Conservation (phyloP, 768 basidiomycete species). For the Rhodotorula graminis region DNA sequence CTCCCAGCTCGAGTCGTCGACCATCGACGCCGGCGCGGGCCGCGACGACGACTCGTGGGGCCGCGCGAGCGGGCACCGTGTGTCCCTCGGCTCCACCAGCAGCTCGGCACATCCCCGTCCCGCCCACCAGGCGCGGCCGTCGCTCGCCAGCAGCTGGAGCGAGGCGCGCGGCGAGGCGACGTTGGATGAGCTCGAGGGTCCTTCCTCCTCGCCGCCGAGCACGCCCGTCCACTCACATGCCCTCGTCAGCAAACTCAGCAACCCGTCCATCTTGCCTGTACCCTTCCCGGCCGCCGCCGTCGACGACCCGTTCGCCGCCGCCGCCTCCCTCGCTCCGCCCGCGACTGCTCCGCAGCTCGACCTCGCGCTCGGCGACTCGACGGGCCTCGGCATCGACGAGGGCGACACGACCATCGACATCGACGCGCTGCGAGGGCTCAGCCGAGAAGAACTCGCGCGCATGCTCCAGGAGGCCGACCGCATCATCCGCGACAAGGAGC, state of each 20-base stretch:
- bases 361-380: neutral
- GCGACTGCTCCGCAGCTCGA: too few species aligned
- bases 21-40: neutral
- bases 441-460: constrained; percentile 39
- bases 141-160: too few species aligned
- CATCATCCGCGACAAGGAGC: constrained; percentile 37
- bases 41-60: neutral
- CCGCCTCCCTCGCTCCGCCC: too few species aligned
- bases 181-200: neutral
- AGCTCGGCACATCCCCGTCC: neutral
- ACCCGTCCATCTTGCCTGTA: neutral
- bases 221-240: too few species aligned
- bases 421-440: constrained; percentile 20
- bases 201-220: neutral
- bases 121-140: too few species aligned
- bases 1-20: neutral
- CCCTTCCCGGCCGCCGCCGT: neutral
- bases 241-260: neutral
- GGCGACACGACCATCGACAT: neutral
- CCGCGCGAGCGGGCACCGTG: neutral
- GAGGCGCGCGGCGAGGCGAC: neutral
- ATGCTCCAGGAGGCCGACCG: constrained; percentile 37
- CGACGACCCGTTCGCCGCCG: neutral
- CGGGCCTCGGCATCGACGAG: neutral
- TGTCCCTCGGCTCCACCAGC: neutral